phyloP scores from a whole-genome alignment of 441 rosid genomes.

The Pelargonium cotyledonis region DNA sequence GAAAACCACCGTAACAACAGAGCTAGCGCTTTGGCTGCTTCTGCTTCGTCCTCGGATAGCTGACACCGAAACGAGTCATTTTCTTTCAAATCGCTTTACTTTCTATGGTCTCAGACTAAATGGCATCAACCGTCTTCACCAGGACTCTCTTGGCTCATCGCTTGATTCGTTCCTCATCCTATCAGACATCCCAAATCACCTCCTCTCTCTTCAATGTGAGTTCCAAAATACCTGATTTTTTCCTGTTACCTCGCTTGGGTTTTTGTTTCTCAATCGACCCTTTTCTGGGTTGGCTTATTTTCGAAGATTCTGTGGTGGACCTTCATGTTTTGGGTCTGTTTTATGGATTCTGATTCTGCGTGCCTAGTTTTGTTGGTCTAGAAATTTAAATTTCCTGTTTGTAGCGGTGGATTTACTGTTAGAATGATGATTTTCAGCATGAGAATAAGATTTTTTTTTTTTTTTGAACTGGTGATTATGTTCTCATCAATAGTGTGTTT shows the following conservation, averaged over 20 bases:
- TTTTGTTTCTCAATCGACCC: conserved; percentile 4
- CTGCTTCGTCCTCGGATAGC: neutral
- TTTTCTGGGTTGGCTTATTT: conserved; percentile 8
- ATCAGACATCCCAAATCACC: conserved; percentile 22
- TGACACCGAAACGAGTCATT: neutral
- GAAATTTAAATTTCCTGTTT: neutral
- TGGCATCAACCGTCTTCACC: neutral
- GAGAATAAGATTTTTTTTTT: too few relatives aligned
- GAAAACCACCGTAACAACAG: too few relatives aligned
- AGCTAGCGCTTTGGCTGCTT: neutral
- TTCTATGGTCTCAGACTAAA: neutral
- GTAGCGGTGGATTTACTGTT: neutral
- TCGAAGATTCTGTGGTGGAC: neutral
- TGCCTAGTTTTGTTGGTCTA: neutral
- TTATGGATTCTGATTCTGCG: conserved; percentile 15
- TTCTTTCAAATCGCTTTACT: neutral
- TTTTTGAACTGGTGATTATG: neutral
- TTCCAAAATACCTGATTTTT: neutral
- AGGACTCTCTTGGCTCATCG: conserved; percentile 4
- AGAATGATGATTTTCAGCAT: neutral
- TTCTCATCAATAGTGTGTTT: neutral
- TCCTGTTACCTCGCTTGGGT: conserved; percentile 7
- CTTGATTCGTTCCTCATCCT: conserved; percentile 16
- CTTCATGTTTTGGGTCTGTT: conserved; percentile 8
- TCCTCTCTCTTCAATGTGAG: conserved; percentile 40